Evolutionary conservation across 2,329 filamentous ascomycete genomes (phyloP), one percentile per base, ranked within the genome.

Genomic region (Dissoconium aciculare): DNA sequence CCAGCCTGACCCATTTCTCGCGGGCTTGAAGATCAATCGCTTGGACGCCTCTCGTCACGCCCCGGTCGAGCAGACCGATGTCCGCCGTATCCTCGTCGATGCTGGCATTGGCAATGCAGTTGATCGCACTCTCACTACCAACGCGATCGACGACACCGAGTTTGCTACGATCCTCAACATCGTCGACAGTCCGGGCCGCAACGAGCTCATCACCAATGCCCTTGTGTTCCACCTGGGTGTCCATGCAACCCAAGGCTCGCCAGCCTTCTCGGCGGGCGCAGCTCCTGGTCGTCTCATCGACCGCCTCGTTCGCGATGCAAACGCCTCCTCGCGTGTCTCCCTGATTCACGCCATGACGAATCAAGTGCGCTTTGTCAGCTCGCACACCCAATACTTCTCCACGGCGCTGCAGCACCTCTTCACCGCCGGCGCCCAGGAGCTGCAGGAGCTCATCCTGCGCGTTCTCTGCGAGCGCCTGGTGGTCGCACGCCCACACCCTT

Each of bases 371-470:
- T 92, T 78, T 53, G 83, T 85, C 8, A 92, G 84, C 50, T 74
- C 75, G 28, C 75, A 91, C 49, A 98, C 89, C 9, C 78, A 85
- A 49, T 98, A 89, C 60, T 98, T 93, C 60, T 85, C 76, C 51
- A 81, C 84, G 47, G 70, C 78, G 10, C 64, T 95, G 26, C 66
- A 95, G 28, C 74, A 91, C 44, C 65, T 94, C 23, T 95, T 94
- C 55, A 81, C 55, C 11, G 48, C 54, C 24, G 53, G 54, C 12
- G 49, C 52, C 11, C 80, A 89, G 49, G 81, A 87, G 46, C 75
- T 94, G 28, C 80, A 87, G 19, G 79, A 95, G 59, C 82, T 91
- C 53, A 87, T 98, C 35, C 82, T 83, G 31, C 74, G 87, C 27
- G 74, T 94, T 14, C 63, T 98, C 27, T 65, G 94, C 21, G 89